Conservation (phyloP, 2,329 filamentous ascomycete genomes). For the Bipolaris gigantea region DNA sequence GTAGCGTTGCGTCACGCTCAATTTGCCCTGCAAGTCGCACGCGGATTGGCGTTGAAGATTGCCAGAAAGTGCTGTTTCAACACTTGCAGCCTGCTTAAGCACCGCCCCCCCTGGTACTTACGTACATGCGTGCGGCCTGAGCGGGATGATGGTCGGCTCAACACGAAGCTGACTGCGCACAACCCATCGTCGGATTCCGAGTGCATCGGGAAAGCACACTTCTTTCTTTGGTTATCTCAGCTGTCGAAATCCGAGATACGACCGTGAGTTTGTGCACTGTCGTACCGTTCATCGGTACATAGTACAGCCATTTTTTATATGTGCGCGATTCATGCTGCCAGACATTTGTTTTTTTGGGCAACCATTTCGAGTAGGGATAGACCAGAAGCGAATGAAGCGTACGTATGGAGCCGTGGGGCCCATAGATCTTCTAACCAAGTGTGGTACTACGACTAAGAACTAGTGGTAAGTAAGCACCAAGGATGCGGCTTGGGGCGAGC, state of each 20-base stretch:
- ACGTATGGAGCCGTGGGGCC: not conserved
- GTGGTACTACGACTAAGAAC: no score
- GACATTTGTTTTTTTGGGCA: no score
- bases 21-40: constrained; percentile 18
- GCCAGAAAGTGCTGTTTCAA: not conserved
- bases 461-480: no score
- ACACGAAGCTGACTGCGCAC: not conserved
- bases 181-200: not conserved
- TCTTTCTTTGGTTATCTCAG: not conserved
- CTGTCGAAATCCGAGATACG: not conserved
- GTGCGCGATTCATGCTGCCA: no score
- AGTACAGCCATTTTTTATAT: not conserved
- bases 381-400: not conserved
- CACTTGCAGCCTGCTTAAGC: no score
- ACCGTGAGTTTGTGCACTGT: not conserved
- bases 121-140: not conserved
- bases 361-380: not conserved
- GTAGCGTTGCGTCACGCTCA: constrained; percentile 1
- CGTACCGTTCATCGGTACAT: not conserved
- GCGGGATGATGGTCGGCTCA: not conserved
- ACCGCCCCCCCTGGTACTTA: not conserved
- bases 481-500: no score
- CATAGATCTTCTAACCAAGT: not conserved
- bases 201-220: not conserved
- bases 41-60: constrained; percentile 10